phyloP scores from a whole-genome alignment of 805 yeast species.

The Candida xyloterini region DNA sequence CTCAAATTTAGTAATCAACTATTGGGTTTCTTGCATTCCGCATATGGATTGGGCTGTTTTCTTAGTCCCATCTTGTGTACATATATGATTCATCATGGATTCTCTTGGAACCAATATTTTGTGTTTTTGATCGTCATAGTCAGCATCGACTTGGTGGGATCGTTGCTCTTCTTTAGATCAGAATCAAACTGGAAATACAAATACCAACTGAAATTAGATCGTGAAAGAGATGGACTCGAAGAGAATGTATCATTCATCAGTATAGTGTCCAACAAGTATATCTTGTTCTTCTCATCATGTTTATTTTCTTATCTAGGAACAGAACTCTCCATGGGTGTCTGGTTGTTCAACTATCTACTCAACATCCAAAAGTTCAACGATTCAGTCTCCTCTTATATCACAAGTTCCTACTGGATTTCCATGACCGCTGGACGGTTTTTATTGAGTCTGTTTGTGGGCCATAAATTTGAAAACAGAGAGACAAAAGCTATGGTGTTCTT shows the following conservation, averaged over 20 bases:
- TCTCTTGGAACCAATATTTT: conserved; percentile 47
- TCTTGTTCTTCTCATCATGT: conserved; percentile 40
- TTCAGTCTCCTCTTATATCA: conserved; percentile 42
- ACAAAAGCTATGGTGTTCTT: conserved; percentile 42
- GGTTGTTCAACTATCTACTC: conserved; percentile 48
- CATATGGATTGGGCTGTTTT: conserved; percentile 53
- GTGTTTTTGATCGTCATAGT: conserved; percentile 34
- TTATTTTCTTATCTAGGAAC: conserved; percentile 51
- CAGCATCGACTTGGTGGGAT: conserved; percentile 22
- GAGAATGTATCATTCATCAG: conserved; percentile 22
- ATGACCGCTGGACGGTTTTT: conserved; percentile 47
- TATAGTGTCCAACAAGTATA: conserved; percentile 34
- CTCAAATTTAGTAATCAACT: conserved; percentile 47
- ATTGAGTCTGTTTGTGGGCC: conserved; percentile 48
- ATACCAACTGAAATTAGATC: conserved; percentile 24
- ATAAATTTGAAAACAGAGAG: conserved; percentile 37
- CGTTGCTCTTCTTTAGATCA: conserved; percentile 33
- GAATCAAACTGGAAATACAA: conserved; percentile 46
- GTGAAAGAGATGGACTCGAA: conserved; percentile 18
- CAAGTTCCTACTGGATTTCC: conserved; percentile 51
- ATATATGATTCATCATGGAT: conserved; percentile 35
- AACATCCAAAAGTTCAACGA: conserved; percentile 39
- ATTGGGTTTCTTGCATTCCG: conserved; percentile 50
- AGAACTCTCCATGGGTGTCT: conserved; percentile 51
- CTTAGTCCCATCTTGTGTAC: conserved; percentile 48